Evolutionary conservation across 2,329 filamentous ascomycete species (phyloP).

Genomic region (Ciborinia camelliae): DNA sequence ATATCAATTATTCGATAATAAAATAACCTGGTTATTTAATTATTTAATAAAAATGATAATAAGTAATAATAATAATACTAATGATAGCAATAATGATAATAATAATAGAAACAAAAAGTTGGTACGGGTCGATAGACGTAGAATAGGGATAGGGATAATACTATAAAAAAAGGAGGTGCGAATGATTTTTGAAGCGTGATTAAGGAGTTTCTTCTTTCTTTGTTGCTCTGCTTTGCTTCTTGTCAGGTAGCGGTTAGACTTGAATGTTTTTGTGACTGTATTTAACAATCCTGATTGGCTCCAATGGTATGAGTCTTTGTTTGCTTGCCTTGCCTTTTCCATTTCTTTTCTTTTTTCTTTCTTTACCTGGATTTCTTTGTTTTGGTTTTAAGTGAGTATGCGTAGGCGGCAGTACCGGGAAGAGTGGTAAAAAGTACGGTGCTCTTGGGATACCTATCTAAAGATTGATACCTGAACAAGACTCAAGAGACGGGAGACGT

Average conservation of each 20-base stretch:
- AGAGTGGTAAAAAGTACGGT: no score
- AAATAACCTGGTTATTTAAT: not conserved
- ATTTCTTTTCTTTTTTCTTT: not conserved
- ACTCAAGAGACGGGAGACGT: no score
- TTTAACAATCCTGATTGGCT: slow-evolving; percentile 5
- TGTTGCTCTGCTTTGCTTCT: not conserved
- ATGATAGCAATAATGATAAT: not conserved
- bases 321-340: not conserved
- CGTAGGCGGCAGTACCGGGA: not conserved
- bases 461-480: no score
- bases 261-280: slow-evolving; percentile 1
- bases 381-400: not conserved
- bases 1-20: no score
- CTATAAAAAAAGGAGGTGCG: slow-evolving; percentile 7
- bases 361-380: not conserved
- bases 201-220: no score
- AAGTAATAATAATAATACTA: not conserved
- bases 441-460: no score
- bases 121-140: not conserved
- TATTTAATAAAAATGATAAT: not conserved
- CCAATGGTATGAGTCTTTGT: slow-evolving; percentile 7
- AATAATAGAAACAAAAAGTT: not conserved
- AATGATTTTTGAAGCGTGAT: not conserved
- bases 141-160: not conserved
- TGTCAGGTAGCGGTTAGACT: slow-evolving; percentile 12